Conservation (phyloP, 2,329 filamentous ascomycete species). For the Trichoderma koningii region DNA sequence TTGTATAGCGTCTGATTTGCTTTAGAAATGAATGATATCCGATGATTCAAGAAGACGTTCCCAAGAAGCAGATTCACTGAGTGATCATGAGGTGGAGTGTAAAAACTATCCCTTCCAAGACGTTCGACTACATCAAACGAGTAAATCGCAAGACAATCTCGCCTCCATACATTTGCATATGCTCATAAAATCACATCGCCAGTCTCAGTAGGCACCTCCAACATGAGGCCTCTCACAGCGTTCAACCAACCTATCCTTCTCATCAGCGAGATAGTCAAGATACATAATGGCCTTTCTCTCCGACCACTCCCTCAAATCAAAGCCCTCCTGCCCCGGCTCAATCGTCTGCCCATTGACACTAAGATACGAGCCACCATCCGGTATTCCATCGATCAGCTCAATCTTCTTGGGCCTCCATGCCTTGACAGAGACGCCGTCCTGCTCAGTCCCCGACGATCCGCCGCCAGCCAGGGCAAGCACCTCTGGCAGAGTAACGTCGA, state of each 20-base stretch:
- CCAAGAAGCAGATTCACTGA: no score
- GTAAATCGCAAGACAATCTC: no score
- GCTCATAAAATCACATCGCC: neutral
- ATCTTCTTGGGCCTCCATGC: slow-evolving; percentile 39
- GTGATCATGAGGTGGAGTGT: no score
- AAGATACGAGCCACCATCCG: slow-evolving; percentile 37
- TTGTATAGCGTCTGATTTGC: neutral
- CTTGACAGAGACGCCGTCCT: slow-evolving; percentile 32
- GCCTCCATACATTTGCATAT: neutral
- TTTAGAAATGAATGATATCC: neutral
- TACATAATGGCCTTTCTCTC: slow-evolving; percentile 41
- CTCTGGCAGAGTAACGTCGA: slow-evolving; percentile 32
- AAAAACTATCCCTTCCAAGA: no score
- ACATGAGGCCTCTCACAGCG: slow-evolving; percentile 28
- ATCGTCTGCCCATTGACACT: slow-evolving; percentile 44
- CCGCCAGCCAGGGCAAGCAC: slow-evolving; percentile 25
- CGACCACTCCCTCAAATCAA: slow-evolving; percentile 42
- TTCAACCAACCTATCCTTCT: slow-evolving; percentile 9
- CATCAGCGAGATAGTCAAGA: slow-evolving; percentile 29
- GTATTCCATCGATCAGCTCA: slow-evolving; percentile 25
- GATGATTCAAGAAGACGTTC: neutral
- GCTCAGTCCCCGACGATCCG: slow-evolving; percentile 5
- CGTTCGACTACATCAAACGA: no score
- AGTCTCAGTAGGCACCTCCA: slow-evolving; percentile 30
- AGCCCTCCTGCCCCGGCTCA: slow-evolving; percentile 42